These are phyloP conservation scores for Fagus sylvatica DNA, from an alignment of 306 rosid genomes.

Conservation along the genomic window DNA sequence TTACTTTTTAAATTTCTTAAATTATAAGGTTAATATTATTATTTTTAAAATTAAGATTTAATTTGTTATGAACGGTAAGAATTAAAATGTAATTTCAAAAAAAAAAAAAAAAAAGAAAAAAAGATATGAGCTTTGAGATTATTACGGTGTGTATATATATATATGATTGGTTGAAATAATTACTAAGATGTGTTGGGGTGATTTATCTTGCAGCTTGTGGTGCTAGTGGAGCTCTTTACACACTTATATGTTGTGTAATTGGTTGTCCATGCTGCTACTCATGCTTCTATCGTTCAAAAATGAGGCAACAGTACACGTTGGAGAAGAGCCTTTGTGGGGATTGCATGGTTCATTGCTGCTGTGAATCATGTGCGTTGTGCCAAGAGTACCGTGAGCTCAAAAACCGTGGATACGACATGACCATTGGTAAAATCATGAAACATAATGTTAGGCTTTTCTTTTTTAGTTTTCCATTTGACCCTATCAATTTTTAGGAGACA, in stretches of 20 bases:
- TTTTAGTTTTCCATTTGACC: too few relatives aligned
- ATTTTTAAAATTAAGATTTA: too few relatives aligned
- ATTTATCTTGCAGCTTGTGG: conserved; percentile 4
- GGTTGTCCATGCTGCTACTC: conserved; percentile 4
- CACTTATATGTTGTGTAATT: not conserved
- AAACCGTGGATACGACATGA: conserved; percentile 15
- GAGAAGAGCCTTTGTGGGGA: conserved; percentile 7
- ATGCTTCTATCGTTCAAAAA: conserved; percentile 7
- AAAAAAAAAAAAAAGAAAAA: too few relatives aligned
- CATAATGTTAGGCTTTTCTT: too few relatives aligned
- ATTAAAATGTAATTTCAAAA: too few relatives aligned
- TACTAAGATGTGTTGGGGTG: not conserved
- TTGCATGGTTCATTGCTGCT: conserved; percentile 20
- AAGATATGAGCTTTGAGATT: too few relatives aligned
- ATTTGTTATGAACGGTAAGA: too few relatives aligned
- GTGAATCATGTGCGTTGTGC: conserved; percentile 22
- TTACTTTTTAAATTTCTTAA: too few relatives aligned
- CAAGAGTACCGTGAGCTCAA: conserved; percentile 30
- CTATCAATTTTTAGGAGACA: too few relatives aligned
- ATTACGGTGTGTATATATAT: not conserved
- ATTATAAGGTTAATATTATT: too few relatives aligned
- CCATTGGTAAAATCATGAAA: not conserved
- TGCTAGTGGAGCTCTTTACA: conserved; percentile 4
- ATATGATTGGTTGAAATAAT: not conserved
- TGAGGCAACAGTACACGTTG: conserved; percentile 10